Evolutionary conservation across 169 alveolate species (phyloP), one percentile per base, ranked within the genome.

Genomic region (Plasmodium yoelii): DNA sequence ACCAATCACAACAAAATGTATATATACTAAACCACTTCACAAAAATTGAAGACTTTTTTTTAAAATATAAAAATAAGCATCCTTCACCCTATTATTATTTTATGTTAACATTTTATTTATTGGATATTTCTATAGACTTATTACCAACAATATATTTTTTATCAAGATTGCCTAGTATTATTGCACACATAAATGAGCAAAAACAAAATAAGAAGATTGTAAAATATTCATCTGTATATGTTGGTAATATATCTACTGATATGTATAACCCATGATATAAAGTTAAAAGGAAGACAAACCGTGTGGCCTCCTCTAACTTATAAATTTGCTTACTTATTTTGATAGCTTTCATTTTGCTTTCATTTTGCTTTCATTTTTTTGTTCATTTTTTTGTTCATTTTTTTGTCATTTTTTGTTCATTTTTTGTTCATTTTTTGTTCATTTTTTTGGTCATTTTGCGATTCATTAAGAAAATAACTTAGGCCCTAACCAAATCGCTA

Each of bases 141-240:
- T 70, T 53, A 28, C 71, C 90, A 13, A 5, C 80, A 2, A 26
- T 80, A 1, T 80, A 65, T 39, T 80, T 80, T 12, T 18, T 80
- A 26, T 10, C 75, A 69, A 65, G 90, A 9, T 15, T 80, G 13
- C 60, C 51, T 22, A 65, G 82, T 59, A 65, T 80, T 26, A 80
- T 71, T 8, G 72, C 90, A 18, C 90, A 80, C 46, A 65, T 65
- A 46, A 65, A 80, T 55, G 90, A 80, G 67, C 90, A 80, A 65
- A 47, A 22, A 5, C 24, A 47, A 53, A 80, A 80, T 44, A 80
- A 67, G 18, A 80, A 80, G 57, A 24, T 80, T 22, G 55, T 80
- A 24, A 80, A 65, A 69, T 80, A 65, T 65, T 34, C 65, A 2
- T 44, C 82, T 10, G 72, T 51, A 7, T 80, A 80, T 47, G 19